Evolutionary conservation across 2,329 filamentous ascomycete species (phyloP), one percentile per base, ranked within the genome.

Genomic region (Cladophialophora yegresii): DNA sequence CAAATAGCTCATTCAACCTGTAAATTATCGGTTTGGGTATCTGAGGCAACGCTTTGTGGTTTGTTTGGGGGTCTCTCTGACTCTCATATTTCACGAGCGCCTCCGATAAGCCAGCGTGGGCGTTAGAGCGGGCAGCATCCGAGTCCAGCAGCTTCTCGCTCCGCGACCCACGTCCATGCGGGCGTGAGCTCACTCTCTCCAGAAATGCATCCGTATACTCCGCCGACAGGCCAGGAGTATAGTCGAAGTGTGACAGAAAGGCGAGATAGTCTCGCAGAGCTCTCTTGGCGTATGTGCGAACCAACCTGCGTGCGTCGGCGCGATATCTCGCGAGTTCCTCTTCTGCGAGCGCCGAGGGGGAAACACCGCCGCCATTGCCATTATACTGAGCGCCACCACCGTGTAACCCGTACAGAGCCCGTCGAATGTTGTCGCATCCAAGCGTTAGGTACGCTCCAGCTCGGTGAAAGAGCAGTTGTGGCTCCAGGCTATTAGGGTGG

Each of bases 381-480:
- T 43, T 58, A 40, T 40, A 53, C 45, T 62, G 64, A n/a, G 67
- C 16, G 16, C 36, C 54, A n/a, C 54, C 28, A 54, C 36, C 20
- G 1, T 26, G 59, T 58, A 81, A 71, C 0, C 80, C 80, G 58
- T 82, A 76, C 22, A 91, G 74, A 16, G 88, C 85, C 20, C 77
- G 77, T 63, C 84, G 77, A 50, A 92, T 84, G 71, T 87, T 79
- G 62, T 87, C 81, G 71, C 86, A 91, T 12, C 91, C 90, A 71
- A 92, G 81, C 3, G 84, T 85, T 40, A 96, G 79, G 74, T 93
- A 90, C 4, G 87, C 86, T 4, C 85, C 85, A 0, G 87, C 91
- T 53, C 91, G 85, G 70, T 93, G 89, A 74, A 95, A 93, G 4
- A 91, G 76, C 4, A 95, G 76, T 72, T 95, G 91, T 54, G 84